These are phyloP conservation scores for Cladochytrium replicatum DNA, from an alignment of 192 early-diverging fungal genomes.

Conservation along the genomic window DNA sequence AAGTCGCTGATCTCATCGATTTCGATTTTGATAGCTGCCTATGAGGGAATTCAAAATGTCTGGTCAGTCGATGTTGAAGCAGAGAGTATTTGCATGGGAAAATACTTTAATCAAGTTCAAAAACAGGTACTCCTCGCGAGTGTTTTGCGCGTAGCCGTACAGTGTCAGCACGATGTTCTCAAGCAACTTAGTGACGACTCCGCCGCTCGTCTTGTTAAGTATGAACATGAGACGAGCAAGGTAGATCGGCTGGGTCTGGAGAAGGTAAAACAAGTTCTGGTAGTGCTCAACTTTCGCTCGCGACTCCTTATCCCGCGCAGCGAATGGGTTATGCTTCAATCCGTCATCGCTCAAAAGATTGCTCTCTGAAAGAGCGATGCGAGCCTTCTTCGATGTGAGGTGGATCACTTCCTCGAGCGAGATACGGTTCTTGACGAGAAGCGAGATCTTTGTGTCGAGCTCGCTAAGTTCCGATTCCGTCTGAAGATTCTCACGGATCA, in stretches of 20 bases:
- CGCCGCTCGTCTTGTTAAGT: constrained; percentile 69
- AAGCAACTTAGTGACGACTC: constrained; percentile 68
- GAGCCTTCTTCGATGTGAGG: constrained; percentile 42
- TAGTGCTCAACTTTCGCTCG: constrained; percentile 66
- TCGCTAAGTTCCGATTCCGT: constrained; percentile 70
- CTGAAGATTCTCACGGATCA: constrained; percentile 82
- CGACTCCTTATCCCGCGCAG: constrained; percentile 80
- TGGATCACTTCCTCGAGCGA: constrained; percentile 88
- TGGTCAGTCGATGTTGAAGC: too few relatives aligned
- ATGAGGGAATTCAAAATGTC: too few relatives aligned
- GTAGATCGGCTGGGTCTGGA: constrained; percentile 94
- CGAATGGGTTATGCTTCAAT: too few relatives aligned
- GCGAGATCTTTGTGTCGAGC: constrained; percentile 91
- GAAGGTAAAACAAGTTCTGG: constrained; percentile 89
- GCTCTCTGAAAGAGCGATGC: constrained; percentile 2
- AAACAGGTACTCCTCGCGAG: constrained; percentile 90
- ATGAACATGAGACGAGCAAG: constrained; percentile 79
- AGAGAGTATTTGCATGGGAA: too few relatives aligned
- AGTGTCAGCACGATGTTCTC: constrained; percentile 85
- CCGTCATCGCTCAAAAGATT: constrained; percentile 20
- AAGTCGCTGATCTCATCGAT: constrained; percentile 69
- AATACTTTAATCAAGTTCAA: constrained; percentile 87
- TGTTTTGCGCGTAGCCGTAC: constrained; percentile 96
- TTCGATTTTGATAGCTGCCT: constrained; percentile 73
- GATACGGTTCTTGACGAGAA: constrained; percentile 91